Evolutionary conservation across 23 red algal species (phyloP), one percentile per base, ranked within the genome.

Genomic region (Pyropia haitanensis): DNA sequence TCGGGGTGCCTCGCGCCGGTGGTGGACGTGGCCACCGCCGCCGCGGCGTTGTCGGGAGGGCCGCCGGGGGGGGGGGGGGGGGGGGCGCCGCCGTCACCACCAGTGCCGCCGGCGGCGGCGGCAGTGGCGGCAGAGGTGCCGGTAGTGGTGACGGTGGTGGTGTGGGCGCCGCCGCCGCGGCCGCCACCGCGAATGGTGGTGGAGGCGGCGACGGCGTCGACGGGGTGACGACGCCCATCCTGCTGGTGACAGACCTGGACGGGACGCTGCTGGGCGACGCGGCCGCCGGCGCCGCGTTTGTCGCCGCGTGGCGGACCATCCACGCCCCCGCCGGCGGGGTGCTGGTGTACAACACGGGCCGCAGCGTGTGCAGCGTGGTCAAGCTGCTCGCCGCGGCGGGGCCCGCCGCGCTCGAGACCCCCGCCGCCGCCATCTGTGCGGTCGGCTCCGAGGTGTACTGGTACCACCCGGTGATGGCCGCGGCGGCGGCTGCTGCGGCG

Each of bases 281-380:
- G 18, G 21, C 31, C 18, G 63, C 32, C 18, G 26, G n/a, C 4
- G 18, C 21, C 6, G 63, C 18, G 32, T 66, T 66, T 51, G 18
- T 51, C 21, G 7, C 18, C 1, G 26, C 46, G 7, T 66, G 63
- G 63, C 46, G 26, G 6, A 4, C 4, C 31, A 8, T 22, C 20
- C 63, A 49, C 31, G 21, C 26, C 5, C 21, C 26, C 18, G 32
- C 32, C 6, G 63, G 46, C 1, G 26, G 63, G 18, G 32, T 49
- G 46, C 26, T 66, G 46, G 63, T 66, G 14, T 66, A 66, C 63
- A 66, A 66, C 63, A 66, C 63, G 4, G 63, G 63, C 21, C 31
- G 63, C 31, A 23, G 20, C 6, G 63, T 66, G 18, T 21, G 26
- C 20, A 30, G 19, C 20, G 63, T 23, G 8, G 26, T 23, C 18